Percentiles rank a stretch among this genome's conserved stretches.
Conservation (phyloP, 106 monocot genomes). For the Posidonia australis region DNA sequence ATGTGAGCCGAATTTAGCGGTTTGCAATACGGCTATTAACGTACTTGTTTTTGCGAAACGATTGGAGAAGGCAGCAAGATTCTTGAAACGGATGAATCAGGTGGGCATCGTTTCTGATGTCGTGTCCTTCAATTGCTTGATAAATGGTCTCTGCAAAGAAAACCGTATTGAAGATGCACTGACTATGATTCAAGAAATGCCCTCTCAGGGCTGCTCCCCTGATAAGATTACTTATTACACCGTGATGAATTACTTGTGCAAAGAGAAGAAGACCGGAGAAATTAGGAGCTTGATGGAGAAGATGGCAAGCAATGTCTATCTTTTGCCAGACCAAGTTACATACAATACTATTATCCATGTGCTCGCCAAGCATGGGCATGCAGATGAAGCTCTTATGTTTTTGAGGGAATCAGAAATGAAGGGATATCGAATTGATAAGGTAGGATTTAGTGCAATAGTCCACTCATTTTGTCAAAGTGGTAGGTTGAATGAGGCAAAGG, state of each 20-base stretch:
- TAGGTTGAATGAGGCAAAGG: slow-evolving; percentile 82
- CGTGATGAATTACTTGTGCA: slow-evolving; percentile 71
- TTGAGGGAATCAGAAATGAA: slow-evolving; percentile 55
- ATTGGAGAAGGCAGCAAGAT: slow-evolving; percentile 56
- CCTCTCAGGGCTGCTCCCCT: slow-evolving; percentile 40
- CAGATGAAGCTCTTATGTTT: slow-evolving; percentile 60
- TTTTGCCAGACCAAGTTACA: slow-evolving; percentile 69
- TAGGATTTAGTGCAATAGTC: slow-evolving; percentile 74
- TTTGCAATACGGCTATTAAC: slow-evolving; percentile 66
- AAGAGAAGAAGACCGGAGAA: slow-evolving; percentile 60
- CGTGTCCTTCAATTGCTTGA: slow-evolving; percentile 76
- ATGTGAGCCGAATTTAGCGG: slow-evolving; percentile 35
- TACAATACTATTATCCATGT: slow-evolving; percentile 66
- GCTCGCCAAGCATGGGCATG: slow-evolving; percentile 71
- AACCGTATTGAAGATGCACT: slow-evolving; percentile 47
- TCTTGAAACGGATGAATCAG: slow-evolving; percentile 59
- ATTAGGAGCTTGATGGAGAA: slow-evolving; percentile 42
- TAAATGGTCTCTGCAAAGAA: slow-evolving; percentile 72
- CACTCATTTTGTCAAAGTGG: slow-evolving; percentile 63
- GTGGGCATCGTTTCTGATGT: slow-evolving; percentile 60
- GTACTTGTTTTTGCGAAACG: slow-evolving; percentile 59
- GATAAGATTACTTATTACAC: slow-evolving; percentile 94
- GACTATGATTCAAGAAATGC: slow-evolving; percentile 62
- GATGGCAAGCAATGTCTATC: slow-evolving; percentile 47
- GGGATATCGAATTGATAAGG: slow-evolving; percentile 74